Conservation (phyloP, 495 filamentous ascomycete genomes). For the Hypoxylon cercidicola region DNA sequence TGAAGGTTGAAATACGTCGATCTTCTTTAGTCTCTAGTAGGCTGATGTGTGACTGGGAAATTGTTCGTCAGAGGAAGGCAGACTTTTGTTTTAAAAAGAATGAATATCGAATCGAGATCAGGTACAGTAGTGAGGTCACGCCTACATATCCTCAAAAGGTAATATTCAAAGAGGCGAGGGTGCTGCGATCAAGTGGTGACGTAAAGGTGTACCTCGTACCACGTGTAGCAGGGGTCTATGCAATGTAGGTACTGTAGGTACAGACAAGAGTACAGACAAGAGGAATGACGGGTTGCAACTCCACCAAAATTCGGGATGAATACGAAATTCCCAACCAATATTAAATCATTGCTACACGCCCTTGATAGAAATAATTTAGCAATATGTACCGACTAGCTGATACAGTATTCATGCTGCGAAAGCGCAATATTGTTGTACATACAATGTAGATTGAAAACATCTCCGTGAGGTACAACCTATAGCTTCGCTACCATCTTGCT, state of each 20-base stretch:
- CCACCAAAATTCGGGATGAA: neutral
- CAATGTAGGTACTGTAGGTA: no score
- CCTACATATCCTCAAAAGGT: neutral
- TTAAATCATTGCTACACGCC: no score
- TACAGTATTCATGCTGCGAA: slow-evolving; percentile 11
- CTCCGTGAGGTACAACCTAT: slow-evolving; percentile 47
- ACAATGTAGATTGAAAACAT: slow-evolving; percentile 1
- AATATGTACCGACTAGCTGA: neutral
- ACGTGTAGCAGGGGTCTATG: slow-evolving; percentile 23
- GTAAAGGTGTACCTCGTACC: slow-evolving; percentile 28
- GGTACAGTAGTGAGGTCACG: slow-evolving; percentile 30
- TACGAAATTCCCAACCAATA: no score
- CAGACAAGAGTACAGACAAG: neutral
- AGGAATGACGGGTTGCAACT: neutral
- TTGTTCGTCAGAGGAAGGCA: no score
- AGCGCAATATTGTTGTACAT: slow-evolving; percentile 18
- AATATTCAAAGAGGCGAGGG: neutral
- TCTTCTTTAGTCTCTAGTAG: neutral
- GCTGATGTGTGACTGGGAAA: no score
- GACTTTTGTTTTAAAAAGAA: no score
- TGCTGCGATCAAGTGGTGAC: slow-evolving; percentile 32
- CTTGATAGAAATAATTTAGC: neutral
- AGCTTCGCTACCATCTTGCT: slow-evolving; percentile 73
- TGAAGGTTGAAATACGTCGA: neutral
- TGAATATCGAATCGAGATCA: no score